Percentiles rank a stretch among this genome's conserved stretches.
Evolutionary conservation across 2,329 filamentous ascomycete genomes (phyloP).

Genomic region (Huntiella decipiens): DNA sequence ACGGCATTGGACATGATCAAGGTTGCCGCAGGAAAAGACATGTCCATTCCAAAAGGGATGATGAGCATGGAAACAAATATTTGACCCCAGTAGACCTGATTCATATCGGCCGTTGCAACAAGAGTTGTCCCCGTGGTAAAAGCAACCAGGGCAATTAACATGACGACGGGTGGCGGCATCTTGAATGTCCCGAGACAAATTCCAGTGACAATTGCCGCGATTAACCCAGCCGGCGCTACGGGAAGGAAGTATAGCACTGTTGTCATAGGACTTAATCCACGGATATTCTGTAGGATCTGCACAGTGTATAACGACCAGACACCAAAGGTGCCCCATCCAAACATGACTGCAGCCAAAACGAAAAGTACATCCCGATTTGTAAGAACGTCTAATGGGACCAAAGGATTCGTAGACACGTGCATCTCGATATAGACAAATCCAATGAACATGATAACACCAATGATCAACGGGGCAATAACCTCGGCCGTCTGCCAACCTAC

Average conservation of each 20-base stretch:
- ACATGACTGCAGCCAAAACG: constrained; percentile 34
- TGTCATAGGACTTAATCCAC: constrained; percentile 23
- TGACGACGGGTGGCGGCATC: constrained; percentile 22
- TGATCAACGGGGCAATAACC: constrained; percentile 35
- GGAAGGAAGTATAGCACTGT: constrained; percentile 27
- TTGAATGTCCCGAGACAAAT: constrained; percentile 22
- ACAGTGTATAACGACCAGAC: constrained; percentile 34
- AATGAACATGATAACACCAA: constrained; percentile 34
- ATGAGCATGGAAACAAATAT: constrained; percentile 39
- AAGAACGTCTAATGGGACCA: constrained; percentile 37
- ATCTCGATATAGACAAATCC: constrained; percentile 39
- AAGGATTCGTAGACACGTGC: constrained; percentile 25
- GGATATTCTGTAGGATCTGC: constrained; percentile 28
- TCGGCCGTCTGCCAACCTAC: constrained; percentile 39
- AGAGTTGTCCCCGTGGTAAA: constrained; percentile 26
- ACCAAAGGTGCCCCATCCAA: constrained; percentile 35
- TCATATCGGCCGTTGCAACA: constrained; percentile 27
- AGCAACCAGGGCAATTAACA: constrained; percentile 25
- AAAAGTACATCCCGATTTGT: constrained; percentile 8
- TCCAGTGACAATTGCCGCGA: constrained; percentile 26
- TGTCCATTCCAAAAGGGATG: constrained; percentile 46
- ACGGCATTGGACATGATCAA: constrained; percentile 38
- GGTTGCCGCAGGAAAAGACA: constrained; percentile 44
- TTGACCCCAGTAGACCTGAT: constrained; percentile 45
- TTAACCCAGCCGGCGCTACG: constrained; percentile 23